These are phyloP conservation scores for Paspalum notatum DNA, from an alignment of 176 grass and related monocot species.

Conservation along the genomic window DNA sequence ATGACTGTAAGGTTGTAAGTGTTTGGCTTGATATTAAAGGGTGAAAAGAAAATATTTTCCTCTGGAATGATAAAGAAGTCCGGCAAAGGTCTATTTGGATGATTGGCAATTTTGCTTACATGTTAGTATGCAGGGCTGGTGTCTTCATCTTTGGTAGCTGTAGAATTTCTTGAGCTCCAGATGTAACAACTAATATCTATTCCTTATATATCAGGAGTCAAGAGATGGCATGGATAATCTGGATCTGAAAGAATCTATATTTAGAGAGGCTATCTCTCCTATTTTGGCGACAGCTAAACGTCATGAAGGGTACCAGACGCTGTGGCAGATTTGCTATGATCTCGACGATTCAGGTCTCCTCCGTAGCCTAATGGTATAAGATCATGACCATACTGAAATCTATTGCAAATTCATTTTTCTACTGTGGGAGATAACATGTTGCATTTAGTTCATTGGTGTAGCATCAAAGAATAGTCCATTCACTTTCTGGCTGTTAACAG, in stretches of 20 bases:
- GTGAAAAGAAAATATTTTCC: constrained; percentile 8
- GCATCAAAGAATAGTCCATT: constrained; percentile 18
- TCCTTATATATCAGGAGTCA: constrained; percentile 62
- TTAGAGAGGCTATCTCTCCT: constrained; percentile 82
- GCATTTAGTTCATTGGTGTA: constrained; percentile 15
- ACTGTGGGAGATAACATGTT: constrained; percentile 7
- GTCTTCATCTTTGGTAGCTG: constrained; percentile 1
- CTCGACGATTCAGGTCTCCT: constrained; percentile 89
- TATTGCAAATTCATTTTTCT: constrained; percentile 26
- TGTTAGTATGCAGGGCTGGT: constrained; percentile 13
- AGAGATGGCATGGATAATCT: constrained; percentile 54
- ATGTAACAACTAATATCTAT: constrained; percentile 35
- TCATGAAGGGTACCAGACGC: constrained; percentile 87
- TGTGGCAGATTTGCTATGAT: constrained; percentile 98
- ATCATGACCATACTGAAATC: constrained; percentile 18
- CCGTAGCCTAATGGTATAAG: constrained; percentile 88
- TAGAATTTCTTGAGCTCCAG: constrained; percentile 18
- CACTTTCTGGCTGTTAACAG: background rate
- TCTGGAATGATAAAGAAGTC: constrained; percentile 18
- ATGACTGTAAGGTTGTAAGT: constrained; percentile 32
- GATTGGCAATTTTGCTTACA: constrained; percentile 28
- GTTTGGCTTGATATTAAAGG: constrained; percentile 5
- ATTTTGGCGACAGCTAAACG: constrained; percentile 87
- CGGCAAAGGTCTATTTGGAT: constrained; percentile 11
- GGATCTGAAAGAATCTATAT: constrained; percentile 81